Percentiles rank a stretch among this genome's conserved stretches.
Evolutionary conservation across 192 early-diverging fungal genomes (phyloP).

Genomic region (Coemansia sp.): DNA sequence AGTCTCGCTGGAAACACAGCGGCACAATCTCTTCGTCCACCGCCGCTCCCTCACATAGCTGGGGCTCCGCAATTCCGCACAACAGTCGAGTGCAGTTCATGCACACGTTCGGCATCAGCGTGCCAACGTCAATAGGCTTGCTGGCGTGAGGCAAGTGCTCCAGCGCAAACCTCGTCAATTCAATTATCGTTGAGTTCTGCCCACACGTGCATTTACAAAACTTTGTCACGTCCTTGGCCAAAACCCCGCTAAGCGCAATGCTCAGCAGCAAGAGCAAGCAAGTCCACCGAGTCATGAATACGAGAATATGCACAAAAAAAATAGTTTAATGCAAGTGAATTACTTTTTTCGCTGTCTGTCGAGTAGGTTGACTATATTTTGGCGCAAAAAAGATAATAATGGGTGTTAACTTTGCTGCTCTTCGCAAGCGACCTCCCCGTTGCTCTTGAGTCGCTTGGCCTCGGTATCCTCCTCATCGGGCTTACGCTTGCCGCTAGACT

Average conservation of each 20-base stretch:
- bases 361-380: background rate
- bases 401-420: background rate
- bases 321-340: background rate
- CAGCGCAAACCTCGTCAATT: slow-evolving; percentile 45
- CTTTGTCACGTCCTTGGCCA: slow-evolving; percentile 33
- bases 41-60: slow-evolving; percentile 52
- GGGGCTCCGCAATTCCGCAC: slow-evolving; percentile 45
- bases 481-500: slow-evolving; percentile 16
- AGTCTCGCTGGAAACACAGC: slow-evolving; percentile 53
- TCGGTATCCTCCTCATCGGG: slow-evolving; percentile 15
- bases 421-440: background rate
- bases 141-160: slow-evolving; percentile 45
- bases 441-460: slow-evolving; percentile 30
- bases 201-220: slow-evolving; percentile 55
- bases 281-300: background rate
- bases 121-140: slow-evolving; percentile 47
- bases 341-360: background rate
- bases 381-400: background rate
- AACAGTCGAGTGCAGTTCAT: slow-evolving; percentile 54
- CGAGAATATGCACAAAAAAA: background rate
- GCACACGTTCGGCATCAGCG: slow-evolving; percentile 49
- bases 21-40: slow-evolving; percentile 51
- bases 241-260: background rate
- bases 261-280: background rate
- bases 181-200: slow-evolving; percentile 50